Percentiles rank a stretch among this genome's conserved stretches.
phyloP scores from a whole-genome alignment of 345 rosid species.

The Ceriops tagal region DNA sequence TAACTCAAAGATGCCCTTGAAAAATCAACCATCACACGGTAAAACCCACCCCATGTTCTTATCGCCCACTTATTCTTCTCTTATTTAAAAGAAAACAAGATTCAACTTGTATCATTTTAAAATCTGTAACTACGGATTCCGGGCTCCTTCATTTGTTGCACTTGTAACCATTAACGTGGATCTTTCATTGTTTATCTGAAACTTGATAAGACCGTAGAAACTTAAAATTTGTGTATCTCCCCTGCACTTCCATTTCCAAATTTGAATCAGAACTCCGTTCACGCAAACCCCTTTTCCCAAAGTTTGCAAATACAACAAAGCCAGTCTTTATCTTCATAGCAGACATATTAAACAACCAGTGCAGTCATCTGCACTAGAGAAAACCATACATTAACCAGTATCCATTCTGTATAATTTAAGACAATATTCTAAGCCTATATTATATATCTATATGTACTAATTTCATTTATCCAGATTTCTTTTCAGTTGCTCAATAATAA shows the following conservation, averaged over 20 bases:
- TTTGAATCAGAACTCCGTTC: not conserved
- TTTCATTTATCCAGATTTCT: not conserved
- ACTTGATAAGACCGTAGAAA: not conserved
- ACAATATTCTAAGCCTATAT: not conserved
- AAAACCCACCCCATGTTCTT: conserved; percentile 36
- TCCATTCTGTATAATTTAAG: not conserved
- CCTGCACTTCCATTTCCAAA: conserved; percentile 10
- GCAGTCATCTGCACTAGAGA: too few relatives aligned
- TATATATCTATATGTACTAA: not conserved
- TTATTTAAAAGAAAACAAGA: not conserved
- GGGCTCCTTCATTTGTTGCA: conserved; percentile 26
- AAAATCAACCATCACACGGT: conserved; percentile 48
- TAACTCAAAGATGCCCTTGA: conserved; percentile 37
- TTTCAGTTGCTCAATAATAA: too few relatives aligned
- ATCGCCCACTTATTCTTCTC: conserved; percentile 6
- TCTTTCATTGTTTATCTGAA: not conserved
- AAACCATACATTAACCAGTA: too few relatives aligned
- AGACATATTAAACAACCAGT: too few relatives aligned
- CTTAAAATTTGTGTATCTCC: not conserved
- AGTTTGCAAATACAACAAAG: conserved; percentile 19
- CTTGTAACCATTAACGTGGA: conserved; percentile 6
- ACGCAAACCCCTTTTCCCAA: conserved; percentile 6
- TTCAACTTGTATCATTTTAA: not conserved
- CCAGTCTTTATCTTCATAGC: not conserved
- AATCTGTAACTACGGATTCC: conserved; percentile 21